Conservation (phyloP, 495 filamentous ascomycete genomes). For the Barbatosphaeria neglecta region DNA sequence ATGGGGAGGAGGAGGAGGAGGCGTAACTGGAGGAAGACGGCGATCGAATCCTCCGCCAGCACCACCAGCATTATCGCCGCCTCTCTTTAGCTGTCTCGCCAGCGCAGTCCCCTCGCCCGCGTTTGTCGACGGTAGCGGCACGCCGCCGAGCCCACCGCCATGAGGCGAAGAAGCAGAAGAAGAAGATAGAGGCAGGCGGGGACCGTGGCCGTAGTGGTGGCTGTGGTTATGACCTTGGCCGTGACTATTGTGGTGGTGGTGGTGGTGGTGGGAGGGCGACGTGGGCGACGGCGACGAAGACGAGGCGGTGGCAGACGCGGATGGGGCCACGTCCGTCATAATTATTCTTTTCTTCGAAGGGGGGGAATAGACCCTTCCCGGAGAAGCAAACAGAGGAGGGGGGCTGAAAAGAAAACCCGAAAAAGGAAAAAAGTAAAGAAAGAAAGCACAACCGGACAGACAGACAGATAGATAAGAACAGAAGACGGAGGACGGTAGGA, state of each 20-base stretch:
- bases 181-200: slow-evolving; percentile 2
- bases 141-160: slow-evolving; percentile 4
- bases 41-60: too few species aligned
- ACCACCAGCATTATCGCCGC: too few species aligned
- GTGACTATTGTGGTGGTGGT: not conserved
- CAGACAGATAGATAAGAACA: too few species aligned
- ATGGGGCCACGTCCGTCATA: slow-evolving; percentile 6
- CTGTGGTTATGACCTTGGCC: too few species aligned
- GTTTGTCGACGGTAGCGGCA: not conserved
- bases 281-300: too few species aligned
- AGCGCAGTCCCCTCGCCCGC: not conserved
- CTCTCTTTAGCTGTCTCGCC: not conserved
- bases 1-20: not conserved
- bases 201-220: not conserved
- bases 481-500: too few species aligned
- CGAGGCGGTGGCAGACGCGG: not conserved
- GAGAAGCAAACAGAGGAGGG: not conserved
- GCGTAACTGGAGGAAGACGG: too few species aligned
- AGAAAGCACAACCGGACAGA: too few species aligned
- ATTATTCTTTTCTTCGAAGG: slow-evolving; percentile 14
- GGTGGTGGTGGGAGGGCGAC: not conserved
- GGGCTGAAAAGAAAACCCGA: too few species aligned
- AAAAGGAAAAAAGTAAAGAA: not conserved
- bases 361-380: not conserved
- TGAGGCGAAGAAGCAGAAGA: slow-evolving; percentile 5